Evolutionary conservation across 371 early-diverging fungal genomes (phyloP).

Genomic region (Apophysomyces elegans): DNA sequence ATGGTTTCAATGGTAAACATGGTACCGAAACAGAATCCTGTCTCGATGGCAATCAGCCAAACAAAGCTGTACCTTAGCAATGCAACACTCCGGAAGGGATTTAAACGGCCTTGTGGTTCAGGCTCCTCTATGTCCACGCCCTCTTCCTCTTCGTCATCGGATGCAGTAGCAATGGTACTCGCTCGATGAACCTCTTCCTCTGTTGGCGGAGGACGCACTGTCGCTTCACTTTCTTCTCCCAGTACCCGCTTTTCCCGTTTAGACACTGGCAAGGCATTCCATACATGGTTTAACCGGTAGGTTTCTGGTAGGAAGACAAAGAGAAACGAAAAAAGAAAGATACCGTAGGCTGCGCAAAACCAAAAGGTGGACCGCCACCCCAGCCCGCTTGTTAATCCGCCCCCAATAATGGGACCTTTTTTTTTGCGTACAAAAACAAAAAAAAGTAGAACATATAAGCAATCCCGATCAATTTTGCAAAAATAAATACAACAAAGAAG

Average conservation of each 20-base stretch:
- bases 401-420: slow-evolving; percentile 46
- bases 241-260: background rate
- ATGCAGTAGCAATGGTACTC: background rate
- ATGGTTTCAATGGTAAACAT: slow-evolving; percentile 55
- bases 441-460: background rate
- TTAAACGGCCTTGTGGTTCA: slow-evolving; percentile 16
- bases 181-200: background rate
- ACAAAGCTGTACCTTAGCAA: slow-evolving; percentile 51
- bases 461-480: too few relatives aligned
- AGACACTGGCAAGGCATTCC: slow-evolving; percentile 16
- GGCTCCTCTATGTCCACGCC: background rate
- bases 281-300: slow-evolving; percentile 50
- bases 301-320: slow-evolving; percentile 75
- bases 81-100: slow-evolving; percentile 35
- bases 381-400: slow-evolving; percentile 39
- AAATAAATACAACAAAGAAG: too few relatives aligned
- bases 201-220: background rate
- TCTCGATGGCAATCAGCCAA: slow-evolving; percentile 41
- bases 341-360: slow-evolving; percentile 65
- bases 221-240: background rate
- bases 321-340: slow-evolving; percentile 55
- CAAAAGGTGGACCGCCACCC: slow-evolving; percentile 75
- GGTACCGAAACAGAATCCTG: slow-evolving; percentile 52
- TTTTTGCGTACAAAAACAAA: too few relatives aligned
- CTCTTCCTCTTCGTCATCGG: background rate